Evolutionary conservation across 805 yeast species (phyloP).

Genomic region (Candida bentonensis): DNA sequence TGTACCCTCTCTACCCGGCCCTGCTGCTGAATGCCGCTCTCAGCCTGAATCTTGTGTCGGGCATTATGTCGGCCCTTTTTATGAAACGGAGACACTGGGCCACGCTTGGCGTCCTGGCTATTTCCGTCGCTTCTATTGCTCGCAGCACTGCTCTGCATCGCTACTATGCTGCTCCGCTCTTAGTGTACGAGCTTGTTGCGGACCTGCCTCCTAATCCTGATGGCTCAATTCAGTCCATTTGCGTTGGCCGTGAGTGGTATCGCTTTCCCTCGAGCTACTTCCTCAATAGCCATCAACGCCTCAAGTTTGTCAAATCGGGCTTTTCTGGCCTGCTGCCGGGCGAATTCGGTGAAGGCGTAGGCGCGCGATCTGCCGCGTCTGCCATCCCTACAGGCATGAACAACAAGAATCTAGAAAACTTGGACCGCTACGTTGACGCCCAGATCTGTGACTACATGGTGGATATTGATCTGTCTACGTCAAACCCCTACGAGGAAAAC

Average conservation of each 20-base stretch:
- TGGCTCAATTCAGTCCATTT: constrained; percentile 35
- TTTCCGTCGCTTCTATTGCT: constrained; percentile 25
- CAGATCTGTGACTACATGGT: constrained; percentile 52
- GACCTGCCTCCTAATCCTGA: constrained; percentile 17
- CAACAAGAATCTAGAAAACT: constrained; percentile 53
- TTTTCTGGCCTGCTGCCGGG: constrained; percentile 85
- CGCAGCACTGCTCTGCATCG: constrained; percentile 46
- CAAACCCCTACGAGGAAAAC: constrained; percentile 11
- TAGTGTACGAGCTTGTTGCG: constrained; percentile 32
- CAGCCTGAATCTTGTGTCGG: constrained; percentile 18
- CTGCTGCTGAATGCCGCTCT: constrained; percentile 51
- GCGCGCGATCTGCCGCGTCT: constrained; percentile 24
- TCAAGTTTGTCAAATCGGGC: constrained; percentile 59
- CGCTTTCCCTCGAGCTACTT: constrained; percentile 83
- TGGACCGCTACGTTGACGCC: constrained; percentile 36
- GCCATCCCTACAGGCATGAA: constrained; percentile 55
- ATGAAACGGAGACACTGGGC: constrained; percentile 3
- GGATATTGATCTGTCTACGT: constrained; percentile 37
- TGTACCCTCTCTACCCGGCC: constrained; percentile 73
- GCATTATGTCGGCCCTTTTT: constrained; percentile 3
- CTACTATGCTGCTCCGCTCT: constrained; percentile 64
- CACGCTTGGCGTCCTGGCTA: constrained; percentile 5
- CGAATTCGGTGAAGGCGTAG: constrained; percentile 44
- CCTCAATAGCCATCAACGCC: constrained; percentile 46
- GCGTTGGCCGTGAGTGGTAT: constrained; percentile 94